These are phyloP conservation scores for Xylaria polymorpha DNA, from an alignment of 2,329 filamentous ascomycete genomes.

Conservation along the genomic window DNA sequence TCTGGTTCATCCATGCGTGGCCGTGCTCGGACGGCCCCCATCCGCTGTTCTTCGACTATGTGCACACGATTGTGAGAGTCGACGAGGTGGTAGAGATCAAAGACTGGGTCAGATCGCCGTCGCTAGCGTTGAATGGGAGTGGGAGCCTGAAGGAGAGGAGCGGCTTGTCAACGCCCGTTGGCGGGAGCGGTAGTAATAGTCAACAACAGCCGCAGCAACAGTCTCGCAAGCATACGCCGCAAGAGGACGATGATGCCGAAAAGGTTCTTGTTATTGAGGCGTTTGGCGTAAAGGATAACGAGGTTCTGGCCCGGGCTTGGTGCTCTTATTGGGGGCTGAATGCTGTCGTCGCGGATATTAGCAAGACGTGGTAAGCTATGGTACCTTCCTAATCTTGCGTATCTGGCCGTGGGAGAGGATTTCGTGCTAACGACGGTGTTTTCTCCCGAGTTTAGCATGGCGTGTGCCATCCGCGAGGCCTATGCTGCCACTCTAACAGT, in stretches of 20 bases:
- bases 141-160: conserved; percentile 41
- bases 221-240: conserved; percentile 36
- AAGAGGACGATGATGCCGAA: conserved; percentile 65
- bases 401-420: not conserved
- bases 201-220: conserved; percentile 15
- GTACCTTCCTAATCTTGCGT: not conserved
- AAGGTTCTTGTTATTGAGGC: conserved; percentile 78
- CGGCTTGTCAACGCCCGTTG: conserved; percentile 42
- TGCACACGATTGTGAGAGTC: conserved; percentile 67
- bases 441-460: conserved; percentile 61
- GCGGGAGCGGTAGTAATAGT: conserved; percentile 39
- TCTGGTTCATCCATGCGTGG: conserved; percentile 74
- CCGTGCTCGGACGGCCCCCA: conserved; percentile 73
- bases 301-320: conserved; percentile 81
- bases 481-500: conserved; percentile 79
- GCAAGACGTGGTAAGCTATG: conserved; percentile 71
- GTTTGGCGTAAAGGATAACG: conserved; percentile 78
- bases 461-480: conserved; percentile 79
- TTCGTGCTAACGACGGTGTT: conserved; percentile 37
- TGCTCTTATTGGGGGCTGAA: conserved; percentile 80
- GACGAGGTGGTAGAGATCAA: conserved; percentile 74
- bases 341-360: conserved; percentile 75
- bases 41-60: conserved; percentile 78
- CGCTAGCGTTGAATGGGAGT: conserved; percentile 30
- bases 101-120: conserved; percentile 69